Evolutionary conservation across 257 asterid species (phyloP).

Genomic region (Galeopsis tetrahit): DNA sequence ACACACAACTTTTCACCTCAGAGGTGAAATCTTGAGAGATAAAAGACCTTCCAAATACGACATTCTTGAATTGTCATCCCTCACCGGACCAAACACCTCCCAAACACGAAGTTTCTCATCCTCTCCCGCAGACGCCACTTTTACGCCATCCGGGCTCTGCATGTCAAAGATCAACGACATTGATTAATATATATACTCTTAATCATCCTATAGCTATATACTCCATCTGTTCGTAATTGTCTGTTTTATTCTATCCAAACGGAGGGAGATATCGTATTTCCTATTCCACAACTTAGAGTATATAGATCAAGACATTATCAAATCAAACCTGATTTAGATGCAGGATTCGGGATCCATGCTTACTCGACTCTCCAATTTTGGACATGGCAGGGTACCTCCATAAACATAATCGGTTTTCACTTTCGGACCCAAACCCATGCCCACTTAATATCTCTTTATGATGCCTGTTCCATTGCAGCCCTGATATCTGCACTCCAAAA

Average conservation of each 20-base stretch:
- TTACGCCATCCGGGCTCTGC: constrained; percentile 89
- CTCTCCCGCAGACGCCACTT: constrained; percentile 66
- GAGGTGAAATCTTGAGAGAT: too few species aligned
- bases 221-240: too few species aligned
- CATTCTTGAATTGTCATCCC: too few species aligned
- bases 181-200: neutral
- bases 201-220: too few species aligned
- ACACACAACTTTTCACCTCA: too few species aligned
- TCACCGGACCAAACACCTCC: too few species aligned
- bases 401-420: constrained; percentile 52
- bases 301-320: constrained; percentile 7
- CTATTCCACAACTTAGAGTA: neutral
- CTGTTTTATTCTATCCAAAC: too few species aligned
- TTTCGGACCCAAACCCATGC: constrained; percentile 58
- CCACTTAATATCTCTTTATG: constrained; percentile 77
- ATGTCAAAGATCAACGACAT: constrained; percentile 26
- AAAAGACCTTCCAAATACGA: too few species aligned
- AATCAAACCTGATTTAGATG: constrained; percentile 67
- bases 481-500: constrained; percentile 56
- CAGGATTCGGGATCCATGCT: constrained; percentile 54
- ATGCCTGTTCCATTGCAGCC: constrained; percentile 76
- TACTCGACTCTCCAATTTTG: constrained; percentile 45
- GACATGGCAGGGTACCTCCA: constrained; percentile 90
- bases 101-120: constrained; percentile 69
- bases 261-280: too few species aligned